Evolutionary conservation across 2,329 filamentous ascomycete species (phyloP).

Genomic region (Fusarium coicis): DNA sequence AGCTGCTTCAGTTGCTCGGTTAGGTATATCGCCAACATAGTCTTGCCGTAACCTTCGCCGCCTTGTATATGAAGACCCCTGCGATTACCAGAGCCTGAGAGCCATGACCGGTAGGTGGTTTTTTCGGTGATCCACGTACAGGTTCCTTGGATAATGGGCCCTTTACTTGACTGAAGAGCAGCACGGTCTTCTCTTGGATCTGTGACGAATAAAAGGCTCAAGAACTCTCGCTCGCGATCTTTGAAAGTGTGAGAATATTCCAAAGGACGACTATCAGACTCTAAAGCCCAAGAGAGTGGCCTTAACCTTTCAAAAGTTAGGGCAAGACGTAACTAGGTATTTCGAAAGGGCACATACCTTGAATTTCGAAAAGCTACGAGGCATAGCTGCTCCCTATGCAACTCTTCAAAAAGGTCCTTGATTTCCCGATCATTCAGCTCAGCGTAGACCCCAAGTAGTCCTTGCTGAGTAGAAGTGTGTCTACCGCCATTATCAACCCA

Average conservation of each 20-base stretch:
- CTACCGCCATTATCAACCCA: not conserved
- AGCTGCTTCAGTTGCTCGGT: slow-evolving; percentile 7
- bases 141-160: not conserved
- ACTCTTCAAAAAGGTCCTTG: not conserved
- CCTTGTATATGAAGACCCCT: slow-evolving; percentile 2
- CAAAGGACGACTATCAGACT: not conserved
- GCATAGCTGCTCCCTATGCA: slow-evolving; percentile 4
- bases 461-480: not conserved
- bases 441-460: not conserved
- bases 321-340: accelerated
- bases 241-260: not conserved
- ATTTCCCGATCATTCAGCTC: not conserved
- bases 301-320: not conserved
- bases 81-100: not conserved
- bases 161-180: not conserved
- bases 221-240: not conserved
- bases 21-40: slow-evolving; percentile 6
- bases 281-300: not conserved
- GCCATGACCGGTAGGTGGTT: slow-evolving; percentile 1
- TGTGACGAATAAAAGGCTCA: not conserved
- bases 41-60: slow-evolving; percentile 10
- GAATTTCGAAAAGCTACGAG: not conserved
- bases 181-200: slow-evolving; percentile 8
- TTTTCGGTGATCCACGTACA: not conserved
- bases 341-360: not conserved